phyloP scores from a whole-genome alignment of 2,329 filamentous ascomycete species.

The Diaporthe sp. region DNA sequence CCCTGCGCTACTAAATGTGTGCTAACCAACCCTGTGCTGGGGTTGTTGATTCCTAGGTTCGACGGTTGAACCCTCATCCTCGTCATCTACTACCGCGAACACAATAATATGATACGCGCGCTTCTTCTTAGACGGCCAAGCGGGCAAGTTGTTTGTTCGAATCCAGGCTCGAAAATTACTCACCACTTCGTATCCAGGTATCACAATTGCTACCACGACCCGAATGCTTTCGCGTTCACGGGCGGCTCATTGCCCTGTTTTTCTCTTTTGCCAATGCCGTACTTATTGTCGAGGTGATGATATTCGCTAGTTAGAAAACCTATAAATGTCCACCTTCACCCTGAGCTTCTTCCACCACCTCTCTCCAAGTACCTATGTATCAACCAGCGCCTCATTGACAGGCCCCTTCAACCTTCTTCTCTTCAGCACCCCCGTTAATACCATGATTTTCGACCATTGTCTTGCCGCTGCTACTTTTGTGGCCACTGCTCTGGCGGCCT shows the following conservation, averaged over 20 bases:
- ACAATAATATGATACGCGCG: slow-evolving; percentile 5
- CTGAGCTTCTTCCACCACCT: too few relatives aligned
- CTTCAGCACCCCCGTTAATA: neutral
- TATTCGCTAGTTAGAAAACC: neutral
- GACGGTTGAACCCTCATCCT: neutral
- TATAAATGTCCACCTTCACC: neutral
- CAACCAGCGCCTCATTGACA: neutral
- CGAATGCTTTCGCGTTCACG: neutral
- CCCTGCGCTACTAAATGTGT: neutral
- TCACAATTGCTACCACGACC: neutral
- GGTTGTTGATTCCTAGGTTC: too few relatives aligned
- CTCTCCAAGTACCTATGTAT: too few relatives aligned
- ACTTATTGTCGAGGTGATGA: neutral
- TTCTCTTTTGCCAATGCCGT: neutral
- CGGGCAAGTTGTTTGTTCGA: neutral
- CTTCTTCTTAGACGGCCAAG: neutral
- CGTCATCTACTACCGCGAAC: neutral
- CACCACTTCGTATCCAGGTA: neutral
- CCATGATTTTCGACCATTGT: neutral
- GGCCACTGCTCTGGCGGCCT: neutral
- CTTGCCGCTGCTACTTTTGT: neutral
- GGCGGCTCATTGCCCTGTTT: neutral
- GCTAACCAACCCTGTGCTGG: neutral
- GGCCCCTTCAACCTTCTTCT: neutral
- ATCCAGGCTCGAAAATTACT: neutral